Conservation (phyloP, 2,329 filamentous ascomycete genomes). For the Aspergillus caelatus region DNA sequence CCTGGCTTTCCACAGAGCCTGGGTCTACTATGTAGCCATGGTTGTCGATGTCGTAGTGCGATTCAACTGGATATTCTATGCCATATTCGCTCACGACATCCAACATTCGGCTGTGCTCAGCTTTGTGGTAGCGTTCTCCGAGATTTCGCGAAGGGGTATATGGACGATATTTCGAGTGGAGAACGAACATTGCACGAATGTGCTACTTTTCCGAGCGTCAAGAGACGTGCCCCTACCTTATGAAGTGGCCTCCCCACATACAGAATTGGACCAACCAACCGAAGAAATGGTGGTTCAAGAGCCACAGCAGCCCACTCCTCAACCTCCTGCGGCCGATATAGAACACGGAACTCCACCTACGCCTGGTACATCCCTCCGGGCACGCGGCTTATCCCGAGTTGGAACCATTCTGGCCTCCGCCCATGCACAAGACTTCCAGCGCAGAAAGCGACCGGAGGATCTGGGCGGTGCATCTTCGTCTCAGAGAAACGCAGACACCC, state of each 20-base stretch:
- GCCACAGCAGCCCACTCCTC: slow-evolving; percentile 22
- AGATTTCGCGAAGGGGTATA: slow-evolving; percentile 81
- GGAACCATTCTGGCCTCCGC: slow-evolving; percentile 76
- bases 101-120: slow-evolving; percentile 84
- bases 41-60: slow-evolving; percentile 79
- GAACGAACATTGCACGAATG: slow-evolving; percentile 95
- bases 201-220: slow-evolving; percentile 84
- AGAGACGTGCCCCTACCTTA: slow-evolving; percentile 88
- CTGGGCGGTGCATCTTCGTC: slow-evolving; percentile 40
- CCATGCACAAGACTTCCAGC: slow-evolving; percentile 90
- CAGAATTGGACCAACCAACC: slow-evolving; percentile 16
- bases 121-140: slow-evolving; percentile 76
- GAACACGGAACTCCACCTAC: slow-evolving; percentile 32
- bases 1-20: slow-evolving; percentile 74
- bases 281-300: slow-evolving; percentile 33
- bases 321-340: slow-evolving; percentile 27
- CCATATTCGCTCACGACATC: slow-evolving; percentile 74
- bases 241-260: slow-evolving; percentile 43
- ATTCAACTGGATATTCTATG: slow-evolving; percentile 94
- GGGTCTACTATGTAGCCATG: slow-evolving; percentile 88
- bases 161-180: slow-evolving; percentile 95
- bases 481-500: slow-evolving; percentile 34
- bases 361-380: slow-evolving; percentile 29
- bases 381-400: slow-evolving; percentile 52
- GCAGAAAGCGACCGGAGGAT: slow-evolving; percentile 63